Evolutionary conservation across 2,329 filamentous ascomycete genomes (phyloP), one percentile per base, ranked within the genome.

Genomic region (Verticillium isaacii): DNA sequence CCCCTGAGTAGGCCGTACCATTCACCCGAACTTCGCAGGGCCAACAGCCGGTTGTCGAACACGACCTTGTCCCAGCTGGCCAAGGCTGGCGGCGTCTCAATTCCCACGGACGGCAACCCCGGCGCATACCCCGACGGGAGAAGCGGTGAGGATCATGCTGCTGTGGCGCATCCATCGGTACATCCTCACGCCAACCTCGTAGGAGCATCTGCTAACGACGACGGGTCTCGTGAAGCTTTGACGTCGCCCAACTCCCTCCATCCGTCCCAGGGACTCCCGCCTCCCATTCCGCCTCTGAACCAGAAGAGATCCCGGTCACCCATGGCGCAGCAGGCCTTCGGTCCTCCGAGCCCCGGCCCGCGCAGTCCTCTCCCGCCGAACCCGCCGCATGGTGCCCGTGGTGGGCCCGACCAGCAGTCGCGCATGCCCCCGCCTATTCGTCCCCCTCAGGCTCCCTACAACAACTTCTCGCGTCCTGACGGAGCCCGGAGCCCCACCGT

Each of bases 31-130:
- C 81, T 94, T 68, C 89, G 91, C 65, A 88, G 88, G 66, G 92
- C 91, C 59, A 95, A 92, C 68, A 93, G 89, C 67, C 89, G 92
- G 25, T 88, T 98, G 73, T 97, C 95, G 32, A 85, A 83, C 67
- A 88, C 87, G 1, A 98, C 94, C 1, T 80, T 97, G 56, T 84
- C 88, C 55, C 92, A 97, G 71, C 82, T 98, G 72, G 87, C 86
- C 36, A 89, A 89, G 66, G 90, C 89, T 56, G 86, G 85, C 60
- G 85, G 83, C 25, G 74, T 85, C 57, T 71, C 78, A 56, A 71
- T 84, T 60, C 71, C 78, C 55, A 72, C 71, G 9, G 71, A 75
- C 50, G 70, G 70, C 58, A 68, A 69, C 62, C 68, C 70, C 45
- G 72, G 74, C 55, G 69, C 72, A 61, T 55, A 59, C 32, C n/a